Conservation (phyloP, 352 stramenopile genomes). For the Pythium rhizo-oryzae region DNA sequence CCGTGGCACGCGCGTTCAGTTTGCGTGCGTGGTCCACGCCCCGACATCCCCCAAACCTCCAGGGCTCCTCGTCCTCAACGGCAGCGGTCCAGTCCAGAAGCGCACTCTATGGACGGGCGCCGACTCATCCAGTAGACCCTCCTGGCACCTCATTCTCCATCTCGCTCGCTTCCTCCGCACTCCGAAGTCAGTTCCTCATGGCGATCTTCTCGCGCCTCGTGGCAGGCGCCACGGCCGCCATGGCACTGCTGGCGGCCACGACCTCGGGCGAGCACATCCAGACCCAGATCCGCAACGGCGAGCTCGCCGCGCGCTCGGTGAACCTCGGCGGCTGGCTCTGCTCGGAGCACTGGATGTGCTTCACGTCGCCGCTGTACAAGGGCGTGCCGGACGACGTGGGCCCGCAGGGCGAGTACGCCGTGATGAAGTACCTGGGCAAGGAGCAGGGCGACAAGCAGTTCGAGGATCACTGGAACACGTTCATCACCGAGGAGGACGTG, state of each 20-base stretch:
- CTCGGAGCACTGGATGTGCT: slow-evolving; percentile 81
- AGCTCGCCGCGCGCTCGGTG: slow-evolving; percentile 51
- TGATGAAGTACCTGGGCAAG: slow-evolving; percentile 45
- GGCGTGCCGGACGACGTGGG: slow-evolving; percentile 54
- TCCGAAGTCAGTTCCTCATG: background rate
- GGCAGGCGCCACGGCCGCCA: background rate
- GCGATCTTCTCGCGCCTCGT: background rate
- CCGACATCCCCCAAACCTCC: no score
- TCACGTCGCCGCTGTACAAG: slow-evolving; percentile 75
- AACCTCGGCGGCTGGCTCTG: slow-evolving; percentile 89
- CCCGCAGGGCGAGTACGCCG: slow-evolving; percentile 44
- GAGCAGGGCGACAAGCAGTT: slow-evolving; percentile 51
- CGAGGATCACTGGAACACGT: slow-evolving; percentile 50
- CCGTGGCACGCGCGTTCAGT: no score
- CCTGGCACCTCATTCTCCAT: background rate
- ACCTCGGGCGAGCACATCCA: slow-evolving; percentile 21
- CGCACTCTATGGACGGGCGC: background rate
- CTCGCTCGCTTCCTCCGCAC: background rate
- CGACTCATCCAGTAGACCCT: no score
- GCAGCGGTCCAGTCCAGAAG: background rate
- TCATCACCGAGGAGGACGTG: slow-evolving; percentile 69
- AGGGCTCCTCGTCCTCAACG: background rate
- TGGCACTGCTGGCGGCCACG: background rate
- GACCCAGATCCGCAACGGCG: slow-evolving; percentile 36
- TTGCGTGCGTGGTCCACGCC: no score